Conservation (phyloP, 441 rosid species). For the Metrosideros polymorpha region DNA sequence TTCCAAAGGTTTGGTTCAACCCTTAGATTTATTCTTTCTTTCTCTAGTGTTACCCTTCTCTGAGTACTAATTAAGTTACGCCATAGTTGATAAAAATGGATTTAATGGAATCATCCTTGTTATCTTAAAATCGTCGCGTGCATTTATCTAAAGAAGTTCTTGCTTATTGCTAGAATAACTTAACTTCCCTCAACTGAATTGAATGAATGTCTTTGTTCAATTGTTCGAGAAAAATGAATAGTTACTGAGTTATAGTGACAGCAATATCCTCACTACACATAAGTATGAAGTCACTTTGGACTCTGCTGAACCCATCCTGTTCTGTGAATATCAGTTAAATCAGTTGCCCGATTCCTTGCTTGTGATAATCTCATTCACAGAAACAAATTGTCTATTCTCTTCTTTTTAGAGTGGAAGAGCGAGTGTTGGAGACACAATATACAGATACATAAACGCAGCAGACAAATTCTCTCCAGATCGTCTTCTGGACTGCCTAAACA, state of each 20-base stretch:
- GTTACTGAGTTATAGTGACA: background rate
- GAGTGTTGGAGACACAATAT: constrained; percentile 50
- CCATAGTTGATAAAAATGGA: background rate
- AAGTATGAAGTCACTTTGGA: background rate
- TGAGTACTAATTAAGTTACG: background rate
- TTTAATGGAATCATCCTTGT: background rate
- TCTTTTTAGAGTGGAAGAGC: constrained; percentile 43
- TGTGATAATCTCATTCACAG: background rate
- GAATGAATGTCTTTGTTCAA: background rate
- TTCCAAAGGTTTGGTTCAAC: constrained; percentile 44
- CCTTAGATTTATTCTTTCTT: background rate
- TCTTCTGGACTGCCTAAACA: constrained; percentile 42
- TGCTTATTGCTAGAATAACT: background rate
- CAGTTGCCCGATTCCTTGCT: background rate
- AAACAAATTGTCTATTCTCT: background rate
- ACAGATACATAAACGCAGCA: constrained; percentile 32
- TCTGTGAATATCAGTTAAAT: background rate
- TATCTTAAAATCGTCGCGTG: no score
- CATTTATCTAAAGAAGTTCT: no score
- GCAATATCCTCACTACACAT: background rate
- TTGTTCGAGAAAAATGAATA: background rate
- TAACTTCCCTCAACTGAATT: background rate
- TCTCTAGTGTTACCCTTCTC: background rate
- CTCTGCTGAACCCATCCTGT: background rate
- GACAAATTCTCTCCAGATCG: constrained; percentile 48